Evolutionary conservation across 2,329 filamentous ascomycete species (phyloP).

Genomic region (Teratosphaeria nubilosa): DNA sequence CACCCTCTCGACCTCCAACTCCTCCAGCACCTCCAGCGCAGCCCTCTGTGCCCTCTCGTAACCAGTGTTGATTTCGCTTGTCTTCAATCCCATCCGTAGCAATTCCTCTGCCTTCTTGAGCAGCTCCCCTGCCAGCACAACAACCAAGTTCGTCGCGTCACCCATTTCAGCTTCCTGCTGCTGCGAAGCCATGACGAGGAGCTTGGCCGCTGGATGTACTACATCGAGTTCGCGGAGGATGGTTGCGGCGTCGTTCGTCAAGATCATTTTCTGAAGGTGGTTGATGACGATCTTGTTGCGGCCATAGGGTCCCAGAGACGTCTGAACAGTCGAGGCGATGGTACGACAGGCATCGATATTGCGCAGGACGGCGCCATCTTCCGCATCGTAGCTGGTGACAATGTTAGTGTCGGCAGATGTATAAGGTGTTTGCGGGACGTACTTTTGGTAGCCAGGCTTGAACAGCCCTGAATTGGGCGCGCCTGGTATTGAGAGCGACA

Average conservation of each 20-base stretch:
- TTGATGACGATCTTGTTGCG: slow-evolving; percentile 99
- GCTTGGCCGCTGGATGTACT: slow-evolving; percentile 93
- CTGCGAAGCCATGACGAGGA: slow-evolving; percentile 96
- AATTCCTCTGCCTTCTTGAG: slow-evolving; percentile 95
- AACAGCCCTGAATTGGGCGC: slow-evolving; percentile 90
- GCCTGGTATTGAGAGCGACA: slow-evolving; percentile 94
- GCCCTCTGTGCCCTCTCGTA: slow-evolving; percentile 92
- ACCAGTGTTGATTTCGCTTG: slow-evolving; percentile 90
- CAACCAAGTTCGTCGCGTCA: slow-evolving; percentile 95
- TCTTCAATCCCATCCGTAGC: slow-evolving; percentile 92
- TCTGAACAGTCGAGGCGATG: slow-evolving; percentile 92
- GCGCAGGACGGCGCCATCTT: slow-evolving; percentile 96
- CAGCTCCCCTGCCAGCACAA: slow-evolving; percentile 87
- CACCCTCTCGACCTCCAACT: slow-evolving; percentile 78
- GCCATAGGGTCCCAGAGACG: slow-evolving; percentile 90
- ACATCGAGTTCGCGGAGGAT: slow-evolving; percentile 97
- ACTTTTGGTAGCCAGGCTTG: slow-evolving; percentile 96
- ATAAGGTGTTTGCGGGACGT: slow-evolving; percentile 26
- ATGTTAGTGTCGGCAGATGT: slow-evolving; percentile 25
- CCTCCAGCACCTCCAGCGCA: slow-evolving; percentile 73
- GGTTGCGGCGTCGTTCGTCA: slow-evolving; percentile 94
- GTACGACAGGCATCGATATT: slow-evolving; percentile 98
- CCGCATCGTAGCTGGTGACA: slow-evolving; percentile 77
- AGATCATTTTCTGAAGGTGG: slow-evolving; percentile 98
- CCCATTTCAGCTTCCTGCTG: slow-evolving; percentile 99